phyloP scores from a whole-genome alignment of 768 basidiomycete species.

The Lyophyllum semitale region DNA sequence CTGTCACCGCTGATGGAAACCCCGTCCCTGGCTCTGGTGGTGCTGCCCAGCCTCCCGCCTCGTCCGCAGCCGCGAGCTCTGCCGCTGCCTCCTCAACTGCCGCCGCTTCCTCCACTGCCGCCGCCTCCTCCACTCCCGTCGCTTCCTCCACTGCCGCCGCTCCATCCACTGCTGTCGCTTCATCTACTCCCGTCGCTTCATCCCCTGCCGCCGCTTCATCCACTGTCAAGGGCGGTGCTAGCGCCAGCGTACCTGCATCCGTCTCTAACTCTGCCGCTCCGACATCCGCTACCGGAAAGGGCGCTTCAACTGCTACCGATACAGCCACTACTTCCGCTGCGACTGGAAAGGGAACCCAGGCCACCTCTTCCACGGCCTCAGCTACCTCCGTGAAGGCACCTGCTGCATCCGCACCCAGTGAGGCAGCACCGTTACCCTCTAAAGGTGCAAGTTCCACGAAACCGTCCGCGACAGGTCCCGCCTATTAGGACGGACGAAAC shows the following conservation, averaged over 20 bases:
- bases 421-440: not conserved
- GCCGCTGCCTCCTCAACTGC: slow-evolving; percentile 9
- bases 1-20: slow-evolving; percentile 33
- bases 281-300: not conserved
- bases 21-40: slow-evolving; percentile 19
- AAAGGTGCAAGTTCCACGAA: no score
- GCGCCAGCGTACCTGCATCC: slow-evolving; percentile 7
- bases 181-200: no score
- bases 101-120: no score
- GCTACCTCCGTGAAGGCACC: slow-evolving; percentile 1
- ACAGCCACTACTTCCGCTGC: not conserved
- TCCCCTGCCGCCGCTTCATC: slow-evolving; percentile 11
- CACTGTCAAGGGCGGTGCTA: slow-evolving; percentile 6
- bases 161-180: no score
- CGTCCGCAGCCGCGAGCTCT: slow-evolving; percentile 10
- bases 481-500: not conserved
- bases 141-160: no score
- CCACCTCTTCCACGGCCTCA: not conserved
- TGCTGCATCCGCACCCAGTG: not conserved
- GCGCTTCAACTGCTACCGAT: not conserved
- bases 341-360: not conserved
- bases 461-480: not conserved
- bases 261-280: slow-evolving; percentile 13
- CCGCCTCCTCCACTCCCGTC: no score
- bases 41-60: slow-evolving; percentile 11